A percentile compares a stretch with the other conserved stretches of the same genome.
Conservation (phyloP, 306 rosid species). For the Vicia villosa region DNA sequence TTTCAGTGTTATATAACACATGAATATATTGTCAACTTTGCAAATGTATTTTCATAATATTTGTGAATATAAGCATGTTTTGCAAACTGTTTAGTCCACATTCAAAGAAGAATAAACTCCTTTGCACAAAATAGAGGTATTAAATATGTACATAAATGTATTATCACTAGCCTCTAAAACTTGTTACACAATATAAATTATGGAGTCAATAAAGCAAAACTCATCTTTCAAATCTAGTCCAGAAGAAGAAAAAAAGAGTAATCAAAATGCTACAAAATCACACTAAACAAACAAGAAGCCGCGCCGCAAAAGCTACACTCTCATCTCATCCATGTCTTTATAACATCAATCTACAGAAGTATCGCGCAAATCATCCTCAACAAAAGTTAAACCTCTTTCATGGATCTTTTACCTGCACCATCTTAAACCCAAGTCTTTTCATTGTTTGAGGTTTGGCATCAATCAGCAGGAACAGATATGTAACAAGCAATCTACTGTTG, state of each 20-base stretch:
- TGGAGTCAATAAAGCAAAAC: slow-evolving; percentile 33
- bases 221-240: slow-evolving; percentile 9
- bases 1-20: too few species aligned
- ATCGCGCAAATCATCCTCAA: slow-evolving; percentile 29
- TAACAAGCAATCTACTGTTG: slow-evolving; percentile 39
- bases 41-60: neutral
- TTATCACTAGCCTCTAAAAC: slow-evolving; percentile 36
- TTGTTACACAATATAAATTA: slow-evolving; percentile 38
- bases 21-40: too few species aligned
- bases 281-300: slow-evolving; percentile 36
- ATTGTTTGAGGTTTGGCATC: slow-evolving; percentile 14
- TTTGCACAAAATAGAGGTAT: slow-evolving; percentile 35
- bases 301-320: slow-evolving; percentile 31
- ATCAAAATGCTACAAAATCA: slow-evolving; percentile 34
- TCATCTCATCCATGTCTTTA: slow-evolving; percentile 32
- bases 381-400: slow-evolving; percentile 26
- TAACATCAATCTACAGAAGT: slow-evolving; percentile 39
- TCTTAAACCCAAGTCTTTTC: slow-evolving; percentile 28
- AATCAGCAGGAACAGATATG: slow-evolving; percentile 33
- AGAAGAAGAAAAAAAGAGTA: slow-evolving; percentile 14
- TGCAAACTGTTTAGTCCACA: slow-evolving; percentile 19
- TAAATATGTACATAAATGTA: slow-evolving; percentile 43
- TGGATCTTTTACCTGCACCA: slow-evolving; percentile 33
- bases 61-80: neutral
- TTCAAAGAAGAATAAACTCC: slow-evolving; percentile 38